These are phyloP conservation scores for Lactuca saligna DNA, from an alignment of 129 eudicot genomes.

Conservation along the genomic window DNA sequence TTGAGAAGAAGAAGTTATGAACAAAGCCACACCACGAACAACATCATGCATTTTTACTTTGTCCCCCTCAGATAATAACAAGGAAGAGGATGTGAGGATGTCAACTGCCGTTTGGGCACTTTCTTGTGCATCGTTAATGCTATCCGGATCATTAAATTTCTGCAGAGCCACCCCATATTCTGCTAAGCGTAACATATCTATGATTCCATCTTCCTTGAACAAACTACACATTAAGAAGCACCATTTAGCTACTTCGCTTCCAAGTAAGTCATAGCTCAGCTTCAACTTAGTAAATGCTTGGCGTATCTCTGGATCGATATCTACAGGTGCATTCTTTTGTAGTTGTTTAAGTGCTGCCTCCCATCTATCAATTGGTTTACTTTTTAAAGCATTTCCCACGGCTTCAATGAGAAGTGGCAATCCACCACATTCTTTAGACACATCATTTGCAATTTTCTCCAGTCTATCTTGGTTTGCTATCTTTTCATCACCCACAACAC, in stretches of 20 bases:
- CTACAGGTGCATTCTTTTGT: background rate
- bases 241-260: background rate
- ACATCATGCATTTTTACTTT: slow-evolving; percentile 16
- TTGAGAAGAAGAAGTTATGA: background rate
- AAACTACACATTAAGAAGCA: slow-evolving; percentile 6
- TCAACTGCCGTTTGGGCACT: background rate
- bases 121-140: slow-evolving; percentile 6
- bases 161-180: background rate
- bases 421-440: slow-evolving; percentile 18
- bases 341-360: background rate
- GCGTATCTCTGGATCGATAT: background rate
- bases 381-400: background rate
- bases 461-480: background rate
- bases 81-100: background rate
- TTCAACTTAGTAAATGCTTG: background rate
- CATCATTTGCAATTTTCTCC: background rate
- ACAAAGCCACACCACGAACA: slow-evolving; percentile 21
- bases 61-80: background rate
- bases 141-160: background rate
- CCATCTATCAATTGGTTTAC: background rate
- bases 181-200: background rate
- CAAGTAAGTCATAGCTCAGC: slow-evolving; percentile 8
- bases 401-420: slow-evolving; percentile 10
- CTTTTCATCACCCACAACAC: background rate
- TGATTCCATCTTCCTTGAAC: background rate